Percentiles rank a stretch among this genome's conserved stretches.
Evolutionary conservation across 2,329 filamentous ascomycete genomes (phyloP).

Genomic region (Penicillium brasilianum): DNA sequence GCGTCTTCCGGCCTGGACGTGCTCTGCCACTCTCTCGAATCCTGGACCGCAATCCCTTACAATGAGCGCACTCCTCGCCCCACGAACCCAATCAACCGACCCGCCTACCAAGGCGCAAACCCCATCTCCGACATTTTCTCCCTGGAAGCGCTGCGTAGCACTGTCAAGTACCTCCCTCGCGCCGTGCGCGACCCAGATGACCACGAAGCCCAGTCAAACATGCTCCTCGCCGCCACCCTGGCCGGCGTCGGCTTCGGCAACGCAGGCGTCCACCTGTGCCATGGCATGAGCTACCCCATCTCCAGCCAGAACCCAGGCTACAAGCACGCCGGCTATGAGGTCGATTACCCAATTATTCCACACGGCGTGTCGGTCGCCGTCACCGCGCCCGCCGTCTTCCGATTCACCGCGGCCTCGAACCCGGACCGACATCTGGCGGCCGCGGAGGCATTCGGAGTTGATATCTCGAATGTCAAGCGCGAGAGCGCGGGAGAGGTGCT

Average conservation of each 20-base stretch:
- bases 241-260: slow-evolving; percentile 98
- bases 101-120: slow-evolving; percentile 96
- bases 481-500: slow-evolving; percentile 90
- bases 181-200: slow-evolving; percentile 88
- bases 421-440: slow-evolving; percentile 89
- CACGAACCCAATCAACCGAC: slow-evolving; percentile 84
- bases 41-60: slow-evolving; percentile 97
- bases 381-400: slow-evolving; percentile 90
- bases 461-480: slow-evolving; percentile 82
- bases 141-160: slow-evolving; percentile 78
- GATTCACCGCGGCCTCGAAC: slow-evolving; percentile 88
- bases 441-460: slow-evolving; percentile 88
- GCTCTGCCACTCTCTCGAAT: slow-evolving; percentile 92
- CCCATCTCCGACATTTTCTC: slow-evolving; percentile 98
- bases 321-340: slow-evolving; percentile 83
- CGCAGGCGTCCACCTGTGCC: slow-evolving; percentile 88
- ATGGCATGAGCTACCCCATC: slow-evolving; percentile 97
- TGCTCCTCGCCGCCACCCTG: slow-evolving; percentile 91
- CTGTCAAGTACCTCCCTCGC: slow-evolving; percentile 89
- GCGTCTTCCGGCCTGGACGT: slow-evolving; percentile 92
- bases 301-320: slow-evolving; percentile 94
- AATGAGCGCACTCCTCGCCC: slow-evolving; percentile 83
- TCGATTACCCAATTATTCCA: slow-evolving; percentile 80
- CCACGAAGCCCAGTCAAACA: slow-evolving; percentile 88
- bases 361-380: slow-evolving; percentile 96